phyloP scores from a whole-genome alignment of 768 basidiomycete species.

The Suillus luteus region DNA sequence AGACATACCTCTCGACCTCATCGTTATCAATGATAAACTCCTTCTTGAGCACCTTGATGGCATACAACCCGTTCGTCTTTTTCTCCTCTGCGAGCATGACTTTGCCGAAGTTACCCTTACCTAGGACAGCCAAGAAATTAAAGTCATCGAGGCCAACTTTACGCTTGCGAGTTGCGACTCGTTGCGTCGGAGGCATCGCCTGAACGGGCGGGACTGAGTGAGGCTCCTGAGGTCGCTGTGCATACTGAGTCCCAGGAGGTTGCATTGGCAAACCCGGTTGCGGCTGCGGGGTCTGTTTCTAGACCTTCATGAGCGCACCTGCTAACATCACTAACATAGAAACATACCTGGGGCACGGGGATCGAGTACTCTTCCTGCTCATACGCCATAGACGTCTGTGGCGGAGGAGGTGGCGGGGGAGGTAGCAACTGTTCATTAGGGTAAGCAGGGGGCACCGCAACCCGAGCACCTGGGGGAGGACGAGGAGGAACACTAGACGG shows the following conservation, averaged over 20 bases:
- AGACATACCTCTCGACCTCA: conserved; percentile 91
- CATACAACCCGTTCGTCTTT: conserved; percentile 81
- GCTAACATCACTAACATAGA: not conserved
- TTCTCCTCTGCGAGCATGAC: conserved; percentile 99
- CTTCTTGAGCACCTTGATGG: conserved; percentile 99
- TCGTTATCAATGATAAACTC: conserved; percentile 99
- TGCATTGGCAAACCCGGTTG: conserved; percentile 27
- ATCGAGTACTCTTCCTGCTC: conserved; percentile 32
- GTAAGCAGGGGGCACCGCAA: conserved; percentile 37
- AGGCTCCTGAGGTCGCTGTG: conserved; percentile 31
- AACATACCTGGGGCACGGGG: conserved; percentile 26
- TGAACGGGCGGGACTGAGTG: conserved; percentile 29
- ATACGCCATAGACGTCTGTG: conserved; percentile 21
- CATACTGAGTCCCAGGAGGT: conserved; percentile 28
- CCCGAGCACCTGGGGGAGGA: conserved; percentile 41
- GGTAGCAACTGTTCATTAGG: conserved; percentile 36
- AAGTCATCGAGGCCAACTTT: conserved; percentile 98
- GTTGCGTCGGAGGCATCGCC: conserved; percentile 39
- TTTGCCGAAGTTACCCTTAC: conserved; percentile 99
- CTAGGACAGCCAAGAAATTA: conserved; percentile 97
- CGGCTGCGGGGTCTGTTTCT: conserved; percentile 26
- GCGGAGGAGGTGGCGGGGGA: conserved; percentile 18
- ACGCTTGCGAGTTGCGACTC: conserved; percentile 57
- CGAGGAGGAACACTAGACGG: conserved; percentile 35
- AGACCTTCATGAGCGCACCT: conserved; percentile 14